A percentile compares a stretch with the other conserved stretches of the same genome.
Evolutionary conservation across 306 rosid species (phyloP).

Genomic region (Datisca glomerata): DNA sequence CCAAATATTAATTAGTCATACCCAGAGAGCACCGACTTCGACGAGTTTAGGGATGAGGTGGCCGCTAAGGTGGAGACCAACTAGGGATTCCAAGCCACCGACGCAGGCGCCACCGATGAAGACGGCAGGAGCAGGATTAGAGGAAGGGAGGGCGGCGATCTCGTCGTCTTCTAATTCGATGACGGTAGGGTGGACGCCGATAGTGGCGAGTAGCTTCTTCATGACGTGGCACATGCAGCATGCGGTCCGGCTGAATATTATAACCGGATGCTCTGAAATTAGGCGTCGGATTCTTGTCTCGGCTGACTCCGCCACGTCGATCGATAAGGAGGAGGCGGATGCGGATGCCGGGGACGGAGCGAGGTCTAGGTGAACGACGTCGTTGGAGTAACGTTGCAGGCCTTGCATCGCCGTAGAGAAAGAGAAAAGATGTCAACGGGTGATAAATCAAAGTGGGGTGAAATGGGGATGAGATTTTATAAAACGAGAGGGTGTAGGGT

Average conservation of each 20-base stretch:
- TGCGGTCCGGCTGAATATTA: constrained; percentile 72
- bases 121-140: constrained; percentile 18
- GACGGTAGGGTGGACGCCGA: constrained; percentile 91
- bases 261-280: constrained; percentile 78
- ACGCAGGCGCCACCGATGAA: constrained; percentile 73
- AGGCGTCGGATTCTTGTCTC: constrained; percentile 77
- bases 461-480: neutral
- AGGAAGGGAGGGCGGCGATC: constrained; percentile 53
- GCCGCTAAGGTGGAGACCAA: constrained; percentile 90
- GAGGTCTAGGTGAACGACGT: constrained; percentile 41
- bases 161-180: constrained; percentile 83
- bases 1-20: no score
- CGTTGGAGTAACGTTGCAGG: constrained; percentile 46
- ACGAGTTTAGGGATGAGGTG: constrained; percentile 77
- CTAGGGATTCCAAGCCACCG: constrained; percentile 87
- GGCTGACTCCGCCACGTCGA: constrained; percentile 70
- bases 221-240: constrained; percentile 99
- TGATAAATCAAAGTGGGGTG: neutral
- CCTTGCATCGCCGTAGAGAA: constrained; percentile 45
- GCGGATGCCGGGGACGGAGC: constrained; percentile 8
- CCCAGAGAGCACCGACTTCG: constrained; percentile 80
- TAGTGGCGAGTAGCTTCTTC: constrained; percentile 77
- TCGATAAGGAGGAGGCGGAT: constrained; percentile 37
- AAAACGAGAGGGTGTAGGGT: neutral
- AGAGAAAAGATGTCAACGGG: constrained; percentile 23